Conservation (phyloP, 495 filamentous ascomycete genomes). For the Aspergillus affinis region DNA sequence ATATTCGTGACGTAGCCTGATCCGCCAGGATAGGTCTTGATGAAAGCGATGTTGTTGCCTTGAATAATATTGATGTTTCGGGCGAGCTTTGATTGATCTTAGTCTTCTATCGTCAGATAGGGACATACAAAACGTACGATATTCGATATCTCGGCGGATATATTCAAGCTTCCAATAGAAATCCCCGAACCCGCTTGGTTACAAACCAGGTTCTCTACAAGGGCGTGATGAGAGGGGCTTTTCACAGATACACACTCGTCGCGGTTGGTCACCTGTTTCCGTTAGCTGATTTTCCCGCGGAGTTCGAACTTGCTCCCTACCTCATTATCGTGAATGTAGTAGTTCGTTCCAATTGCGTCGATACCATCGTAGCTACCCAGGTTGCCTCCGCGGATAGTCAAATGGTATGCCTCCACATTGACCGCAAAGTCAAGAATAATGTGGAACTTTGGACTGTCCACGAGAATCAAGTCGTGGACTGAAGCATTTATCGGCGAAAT, state of each 20-base stretch:
- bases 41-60: constrained; percentile 56
- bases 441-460: constrained; percentile 48
- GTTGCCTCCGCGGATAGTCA: constrained; percentile 43
- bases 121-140: constrained; percentile 20
- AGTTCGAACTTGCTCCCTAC: constrained; percentile 10
- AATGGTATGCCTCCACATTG: constrained; percentile 45
- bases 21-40: constrained; percentile 57
- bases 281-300: neutral
- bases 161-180: constrained; percentile 44
- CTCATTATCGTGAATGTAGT: constrained; percentile 47
- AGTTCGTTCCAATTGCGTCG: constrained; percentile 42
- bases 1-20: constrained; percentile 51
- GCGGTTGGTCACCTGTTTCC: constrained; percentile 38
- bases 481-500: constrained; percentile 36
- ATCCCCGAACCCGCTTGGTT: constrained; percentile 48
- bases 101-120: constrained; percentile 3
- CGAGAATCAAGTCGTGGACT: constrained; percentile 44
- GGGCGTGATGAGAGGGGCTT: constrained; percentile 41
- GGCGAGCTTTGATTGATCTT: constrained; percentile 22
- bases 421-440: constrained; percentile 39
- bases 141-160: constrained; percentile 27
- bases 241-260: constrained; percentile 50
- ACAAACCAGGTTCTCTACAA: constrained; percentile 51
- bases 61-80: constrained; percentile 42
- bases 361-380: constrained; percentile 47